Conservation (phyloP, 2,329 filamentous ascomycete species). For the Pestalotiopsis sp. region DNA sequence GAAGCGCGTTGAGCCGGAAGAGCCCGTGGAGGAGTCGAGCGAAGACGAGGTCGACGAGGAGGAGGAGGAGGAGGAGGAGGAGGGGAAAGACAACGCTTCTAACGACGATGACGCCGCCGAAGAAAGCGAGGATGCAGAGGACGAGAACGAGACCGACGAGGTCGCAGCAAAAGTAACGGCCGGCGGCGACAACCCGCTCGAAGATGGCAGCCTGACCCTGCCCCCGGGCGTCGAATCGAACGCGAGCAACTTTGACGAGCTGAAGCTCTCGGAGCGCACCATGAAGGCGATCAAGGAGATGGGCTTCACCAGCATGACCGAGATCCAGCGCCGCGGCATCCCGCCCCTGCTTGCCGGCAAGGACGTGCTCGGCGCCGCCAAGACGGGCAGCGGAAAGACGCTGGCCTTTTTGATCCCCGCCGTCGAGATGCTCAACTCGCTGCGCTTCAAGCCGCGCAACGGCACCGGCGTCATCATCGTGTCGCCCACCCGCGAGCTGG, state of each 20-base stretch:
- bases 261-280: slow-evolving; percentile 86
- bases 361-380: slow-evolving; percentile 92
- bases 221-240: slow-evolving; percentile 59
- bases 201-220: slow-evolving; percentile 49
- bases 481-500: slow-evolving; percentile 89
- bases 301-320: slow-evolving; percentile 94
- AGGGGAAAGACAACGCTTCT: slow-evolving; percentile 19
- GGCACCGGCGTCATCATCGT: slow-evolving; percentile 83
- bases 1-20: slow-evolving; percentile 35
- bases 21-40: slow-evolving; percentile 18
- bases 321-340: slow-evolving; percentile 87
- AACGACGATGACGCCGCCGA: slow-evolving; percentile 23
- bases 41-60: slow-evolving; percentile 22
- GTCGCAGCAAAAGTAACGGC: slow-evolving; percentile 30
- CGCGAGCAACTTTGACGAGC: slow-evolving; percentile 73
- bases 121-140: slow-evolving; percentile 23
- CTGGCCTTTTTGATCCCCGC: slow-evolving; percentile 92
- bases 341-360: slow-evolving; percentile 85
- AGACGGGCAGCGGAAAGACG: slow-evolving; percentile 92
- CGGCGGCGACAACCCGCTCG: slow-evolving; percentile 30
- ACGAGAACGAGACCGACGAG: slow-evolving; percentile 27
- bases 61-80: too few species aligned
- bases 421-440: slow-evolving; percentile 85
- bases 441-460: slow-evolving; percentile 94
- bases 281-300: slow-evolving; percentile 87